phyloP scores from a whole-genome alignment of 495 filamentous ascomycete species.

The Bryoglossum gracile region DNA sequence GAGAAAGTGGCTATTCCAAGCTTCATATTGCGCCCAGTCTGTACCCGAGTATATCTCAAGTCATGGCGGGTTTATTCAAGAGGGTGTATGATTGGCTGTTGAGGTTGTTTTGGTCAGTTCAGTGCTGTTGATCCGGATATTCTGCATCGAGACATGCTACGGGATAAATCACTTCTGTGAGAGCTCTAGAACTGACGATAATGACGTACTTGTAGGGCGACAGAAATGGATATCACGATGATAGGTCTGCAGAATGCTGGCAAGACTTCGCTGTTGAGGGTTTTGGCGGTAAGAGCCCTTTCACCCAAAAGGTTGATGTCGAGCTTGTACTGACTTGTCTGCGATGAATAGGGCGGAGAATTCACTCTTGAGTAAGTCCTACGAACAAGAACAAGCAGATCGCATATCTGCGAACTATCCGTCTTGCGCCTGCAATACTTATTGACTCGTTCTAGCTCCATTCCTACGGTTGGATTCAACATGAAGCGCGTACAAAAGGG shows the following conservation, averaged over 20 bases:
- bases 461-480: slow-evolving; percentile 97
- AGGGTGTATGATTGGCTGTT: slow-evolving; percentile 97
- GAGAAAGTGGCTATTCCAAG: background rate
- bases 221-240: slow-evolving; percentile 99
- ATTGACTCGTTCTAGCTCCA: slow-evolving; percentile 59
- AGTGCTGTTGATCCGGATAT: slow-evolving; percentile 1
- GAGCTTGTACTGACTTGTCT: slow-evolving; percentile 27
- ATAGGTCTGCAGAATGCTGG: slow-evolving; percentile 98
- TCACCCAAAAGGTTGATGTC: background rate
- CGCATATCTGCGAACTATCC: no score
- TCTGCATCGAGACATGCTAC: background rate
- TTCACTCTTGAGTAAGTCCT: slow-evolving; percentile 93
- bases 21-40: background rate
- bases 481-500: slow-evolving; percentile 98
- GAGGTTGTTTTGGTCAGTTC: slow-evolving; percentile 94
- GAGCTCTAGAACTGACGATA: slow-evolving; percentile 11
- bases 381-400: no score
- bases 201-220: slow-evolving; percentile 58
- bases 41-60: slow-evolving; percentile 12
- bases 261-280: slow-evolving; percentile 90
- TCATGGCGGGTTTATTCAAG: slow-evolving; percentile 83
- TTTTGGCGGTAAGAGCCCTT: slow-evolving; percentile 74
- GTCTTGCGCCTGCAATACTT: slow-evolving; percentile 15
- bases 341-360: slow-evolving; percentile 71
- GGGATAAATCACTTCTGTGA: background rate